These are phyloP conservation scores for Rugosomyces carneus DNA, from an alignment of 1,284 basidiomycete species.

Conservation along the genomic window DNA sequence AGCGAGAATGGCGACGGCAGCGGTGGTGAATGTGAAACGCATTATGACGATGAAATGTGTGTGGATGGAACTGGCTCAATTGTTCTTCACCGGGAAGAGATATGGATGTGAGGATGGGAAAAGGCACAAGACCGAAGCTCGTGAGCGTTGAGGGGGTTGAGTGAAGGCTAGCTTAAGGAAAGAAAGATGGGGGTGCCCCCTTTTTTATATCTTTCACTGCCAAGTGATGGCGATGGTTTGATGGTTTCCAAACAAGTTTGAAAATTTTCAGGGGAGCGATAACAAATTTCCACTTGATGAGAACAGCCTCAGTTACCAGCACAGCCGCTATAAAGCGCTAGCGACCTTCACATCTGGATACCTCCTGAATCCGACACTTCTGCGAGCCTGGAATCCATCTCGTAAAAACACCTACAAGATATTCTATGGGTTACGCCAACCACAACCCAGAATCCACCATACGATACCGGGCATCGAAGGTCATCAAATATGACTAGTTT, in stretches of 20 bases:
- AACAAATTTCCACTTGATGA: background rate
- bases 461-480: too few relatives aligned
- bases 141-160: slow-evolving; percentile 18
- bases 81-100: slow-evolving; percentile 19
- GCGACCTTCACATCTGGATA: too few relatives aligned
- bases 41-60: slow-evolving; percentile 11
- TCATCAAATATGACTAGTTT: too few relatives aligned
- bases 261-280: slow-evolving; percentile 2
- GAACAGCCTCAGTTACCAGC: too few relatives aligned
- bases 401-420: too few relatives aligned
- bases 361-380: too few relatives aligned
- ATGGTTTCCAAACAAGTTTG: slow-evolving; percentile 13
- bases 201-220: slow-evolving; percentile 6
- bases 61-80: slow-evolving; percentile 8
- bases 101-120: slow-evolving; percentile 12
- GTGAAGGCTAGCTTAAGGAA: slow-evolving; percentile 25
- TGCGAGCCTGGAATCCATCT: too few relatives aligned
- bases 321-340: too few relatives aligned
- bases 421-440: too few relatives aligned
- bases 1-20: slow-evolving; percentile 14
- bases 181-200: background rate
- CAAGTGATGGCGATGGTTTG: slow-evolving; percentile 10
- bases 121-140: slow-evolving; percentile 25
- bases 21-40: slow-evolving; percentile 18
- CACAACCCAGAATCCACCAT: too few relatives aligned